phyloP scores from a whole-genome alignment of 1,284 basidiomycete genomes.

The Hypsizygus ulmarius region DNA sequence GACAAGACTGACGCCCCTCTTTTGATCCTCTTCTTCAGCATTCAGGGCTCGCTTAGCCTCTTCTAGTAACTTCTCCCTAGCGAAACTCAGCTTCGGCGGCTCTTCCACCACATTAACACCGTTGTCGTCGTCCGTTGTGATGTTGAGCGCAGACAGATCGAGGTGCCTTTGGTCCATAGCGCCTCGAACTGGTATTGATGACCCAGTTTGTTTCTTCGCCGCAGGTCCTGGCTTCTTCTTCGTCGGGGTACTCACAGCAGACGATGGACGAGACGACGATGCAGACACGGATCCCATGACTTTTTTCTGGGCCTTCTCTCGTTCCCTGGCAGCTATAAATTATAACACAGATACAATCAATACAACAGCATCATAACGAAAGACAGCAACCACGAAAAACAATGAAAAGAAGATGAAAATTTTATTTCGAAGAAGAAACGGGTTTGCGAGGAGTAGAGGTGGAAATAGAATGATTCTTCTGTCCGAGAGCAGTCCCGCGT shows the following conservation, averaged over 20 bases:
- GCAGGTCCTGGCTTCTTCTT: constrained; percentile 34
- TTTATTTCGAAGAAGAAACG: constrained; percentile 10
- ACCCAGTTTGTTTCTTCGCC: constrained; percentile 33
- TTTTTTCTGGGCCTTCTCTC: constrained; percentile 67
- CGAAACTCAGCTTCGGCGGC: constrained; percentile 65
- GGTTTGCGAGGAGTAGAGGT: constrained; percentile 22
- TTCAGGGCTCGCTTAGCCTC: constrained; percentile 66
- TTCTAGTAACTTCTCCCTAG: constrained; percentile 82
- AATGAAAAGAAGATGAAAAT: constrained; percentile 5
- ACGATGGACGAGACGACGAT: constrained; percentile 42
- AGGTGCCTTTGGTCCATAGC: constrained; percentile 50
- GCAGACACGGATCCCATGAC: constrained; percentile 33
- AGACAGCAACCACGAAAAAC: constrained; percentile 20
- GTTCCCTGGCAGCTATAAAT: constrained; percentile 70
- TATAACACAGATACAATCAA: constrained; percentile 39
- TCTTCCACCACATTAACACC: constrained; percentile 53
- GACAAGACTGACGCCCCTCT: constrained; percentile 81
- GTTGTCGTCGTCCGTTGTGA: constrained; percentile 50
- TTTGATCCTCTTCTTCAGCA: constrained; percentile 52
- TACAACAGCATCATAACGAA: constrained; percentile 28
- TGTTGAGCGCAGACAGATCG: constrained; percentile 76
- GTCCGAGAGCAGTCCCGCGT: constrained; percentile 63
- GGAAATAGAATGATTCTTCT: constrained; percentile 31
- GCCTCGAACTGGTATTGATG: constrained; percentile 39
- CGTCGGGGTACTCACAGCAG: constrained; percentile 36